Conservation (phyloP, 345 rosid genomes). For the Turritis glabra region DNA sequence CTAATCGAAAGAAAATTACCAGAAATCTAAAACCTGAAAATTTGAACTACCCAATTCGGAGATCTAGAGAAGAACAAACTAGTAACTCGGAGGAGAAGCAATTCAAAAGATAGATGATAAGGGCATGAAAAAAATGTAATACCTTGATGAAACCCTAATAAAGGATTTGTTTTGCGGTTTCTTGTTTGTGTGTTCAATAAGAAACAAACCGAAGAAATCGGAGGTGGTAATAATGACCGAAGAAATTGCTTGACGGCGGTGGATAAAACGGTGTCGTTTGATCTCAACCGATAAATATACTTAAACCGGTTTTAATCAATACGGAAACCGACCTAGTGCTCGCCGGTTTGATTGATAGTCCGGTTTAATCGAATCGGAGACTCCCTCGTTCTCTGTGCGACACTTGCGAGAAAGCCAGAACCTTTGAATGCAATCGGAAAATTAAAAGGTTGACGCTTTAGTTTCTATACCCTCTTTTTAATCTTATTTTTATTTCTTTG, state of each 20-base stretch:
- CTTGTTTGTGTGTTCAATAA: neutral
- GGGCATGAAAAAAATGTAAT: neutral
- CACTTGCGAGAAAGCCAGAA: no score
- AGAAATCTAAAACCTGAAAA: conserved; percentile 8
- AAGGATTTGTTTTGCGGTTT: neutral
- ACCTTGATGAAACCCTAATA: conserved; percentile 28
- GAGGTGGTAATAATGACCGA: neutral
- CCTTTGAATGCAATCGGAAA: no score
- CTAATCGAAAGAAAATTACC: neutral
- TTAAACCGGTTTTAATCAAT: neutral
- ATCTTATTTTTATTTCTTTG: no score
- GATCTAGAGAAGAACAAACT: neutral
- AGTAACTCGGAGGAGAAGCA: neutral
- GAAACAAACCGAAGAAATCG: neutral
- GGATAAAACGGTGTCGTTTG: neutral
- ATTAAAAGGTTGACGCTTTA: no score
- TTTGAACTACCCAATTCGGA: conserved; percentile 1
- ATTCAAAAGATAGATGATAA: neutral
- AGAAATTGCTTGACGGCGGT: conserved; percentile 5
- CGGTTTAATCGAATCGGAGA: no score
- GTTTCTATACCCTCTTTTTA: no score
- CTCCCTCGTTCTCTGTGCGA: no score
- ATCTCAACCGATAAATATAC: neutral
- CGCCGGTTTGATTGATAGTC: neutral
- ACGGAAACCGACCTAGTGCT: neutral